Percentiles rank a stretch among this genome's conserved stretches.
Conservation (phyloP, 129 eudicot genomes). For the Lactuca saligna region DNA sequence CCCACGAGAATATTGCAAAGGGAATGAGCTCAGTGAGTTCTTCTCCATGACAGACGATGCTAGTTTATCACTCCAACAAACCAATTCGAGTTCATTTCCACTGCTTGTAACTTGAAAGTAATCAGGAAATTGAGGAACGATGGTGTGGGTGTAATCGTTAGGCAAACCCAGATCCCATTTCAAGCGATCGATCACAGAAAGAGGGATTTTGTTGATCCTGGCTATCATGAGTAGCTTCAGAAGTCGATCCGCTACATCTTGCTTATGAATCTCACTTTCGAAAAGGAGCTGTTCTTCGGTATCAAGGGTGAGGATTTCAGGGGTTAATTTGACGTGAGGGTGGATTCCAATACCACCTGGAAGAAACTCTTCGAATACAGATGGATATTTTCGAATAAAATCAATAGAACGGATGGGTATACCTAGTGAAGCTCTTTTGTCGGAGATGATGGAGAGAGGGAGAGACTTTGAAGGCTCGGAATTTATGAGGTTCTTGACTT, state of each 20-base stretch:
- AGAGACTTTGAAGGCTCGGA: conserved; percentile 83
- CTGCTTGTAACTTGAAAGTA: conserved; percentile 54
- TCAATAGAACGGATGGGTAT: conserved; percentile 83
- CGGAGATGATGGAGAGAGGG: conserved; percentile 57
- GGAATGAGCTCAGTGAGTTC: conserved; percentile 42
- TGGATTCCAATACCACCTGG: conserved; percentile 54
- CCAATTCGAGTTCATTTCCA: conserved; percentile 56
- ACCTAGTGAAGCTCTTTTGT: conserved; percentile 39
- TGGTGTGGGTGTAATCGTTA: conserved; percentile 41
- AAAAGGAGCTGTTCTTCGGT: conserved; percentile 56
- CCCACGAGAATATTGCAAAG: conserved; percentile 58
- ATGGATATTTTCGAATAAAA: conserved; percentile 75
- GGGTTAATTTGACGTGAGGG: conserved; percentile 72
- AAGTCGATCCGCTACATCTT: conserved; percentile 57
- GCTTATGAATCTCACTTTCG: conserved; percentile 37
- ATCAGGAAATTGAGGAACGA: conserved; percentile 79
- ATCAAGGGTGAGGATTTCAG: conserved; percentile 41
- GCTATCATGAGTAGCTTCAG: conserved; percentile 74
- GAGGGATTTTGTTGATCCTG: conserved; percentile 53
- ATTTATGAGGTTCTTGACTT: conserved; percentile 64
- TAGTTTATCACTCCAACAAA: conserved; percentile 76
- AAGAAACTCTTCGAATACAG: conserved; percentile 60
- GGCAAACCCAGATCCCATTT: conserved; percentile 92
- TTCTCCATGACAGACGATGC: conserved; percentile 60
- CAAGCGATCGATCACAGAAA: conserved; percentile 50